These are phyloP conservation scores for Lasiosphaeris hirsuta DNA, from an alignment of 495 filamentous ascomycete species.

Conservation along the genomic window DNA sequence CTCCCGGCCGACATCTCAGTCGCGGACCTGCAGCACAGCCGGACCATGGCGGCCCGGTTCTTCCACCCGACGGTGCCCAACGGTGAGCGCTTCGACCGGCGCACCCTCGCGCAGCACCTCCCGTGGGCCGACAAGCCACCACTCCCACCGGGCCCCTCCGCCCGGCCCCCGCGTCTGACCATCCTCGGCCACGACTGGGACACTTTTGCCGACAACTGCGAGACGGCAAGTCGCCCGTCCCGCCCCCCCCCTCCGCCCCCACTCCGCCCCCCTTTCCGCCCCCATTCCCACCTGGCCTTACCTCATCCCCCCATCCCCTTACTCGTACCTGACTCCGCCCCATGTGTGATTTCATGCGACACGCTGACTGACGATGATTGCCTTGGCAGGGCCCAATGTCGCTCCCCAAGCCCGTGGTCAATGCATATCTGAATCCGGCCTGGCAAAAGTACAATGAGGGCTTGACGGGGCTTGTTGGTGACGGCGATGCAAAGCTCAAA, in stretches of 20 bases:
- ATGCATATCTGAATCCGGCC: constrained; percentile 50
- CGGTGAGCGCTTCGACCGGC: constrained; percentile 53
- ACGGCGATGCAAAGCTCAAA: constrained; percentile 42
- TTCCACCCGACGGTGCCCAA: constrained; percentile 57
- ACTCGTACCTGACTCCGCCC: too few relatives aligned
- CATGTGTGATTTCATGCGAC: neutral
- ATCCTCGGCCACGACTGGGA: constrained; percentile 62
- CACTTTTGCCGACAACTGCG: constrained; percentile 52
- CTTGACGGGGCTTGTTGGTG: constrained; percentile 44
- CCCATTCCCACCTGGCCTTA: too few relatives aligned
- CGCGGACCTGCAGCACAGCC: constrained; percentile 44
- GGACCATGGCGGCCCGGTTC: constrained; percentile 35
- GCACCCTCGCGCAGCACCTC: constrained; percentile 46
- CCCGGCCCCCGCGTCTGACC: constrained; percentile 42
- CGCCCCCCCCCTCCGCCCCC: constrained; percentile 3
- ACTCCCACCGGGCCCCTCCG: constrained; percentile 38
- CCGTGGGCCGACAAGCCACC: constrained; percentile 47
- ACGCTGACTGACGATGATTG: constrained; percentile 5
- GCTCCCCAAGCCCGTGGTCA: constrained; percentile 42
- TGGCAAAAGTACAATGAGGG: constrained; percentile 59
- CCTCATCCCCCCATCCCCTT: too few relatives aligned
- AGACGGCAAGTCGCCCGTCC: constrained; percentile 33
- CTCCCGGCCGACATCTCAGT: constrained; percentile 45
- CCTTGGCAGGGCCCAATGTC: constrained; percentile 26
- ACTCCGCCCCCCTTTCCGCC: neutral